Percentiles rank a stretch among this genome's conserved stretches.
phyloP scores from a whole-genome alignment of 2,329 filamentous ascomycete species.

The Amylocarpus encephaloides region DNA sequence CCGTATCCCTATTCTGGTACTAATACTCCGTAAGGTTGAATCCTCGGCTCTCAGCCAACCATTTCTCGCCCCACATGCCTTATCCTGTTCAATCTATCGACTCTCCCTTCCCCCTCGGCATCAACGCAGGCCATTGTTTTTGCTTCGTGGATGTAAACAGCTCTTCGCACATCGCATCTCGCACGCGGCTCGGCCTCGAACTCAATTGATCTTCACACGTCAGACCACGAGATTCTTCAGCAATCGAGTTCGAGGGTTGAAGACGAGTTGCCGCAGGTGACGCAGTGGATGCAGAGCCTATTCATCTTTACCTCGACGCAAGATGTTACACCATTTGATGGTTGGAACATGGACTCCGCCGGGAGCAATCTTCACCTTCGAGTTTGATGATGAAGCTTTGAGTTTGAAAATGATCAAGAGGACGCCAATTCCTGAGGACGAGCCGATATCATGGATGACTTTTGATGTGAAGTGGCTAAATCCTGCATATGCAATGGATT shows the following conservation, averaged over 20 bases:
- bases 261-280: background rate
- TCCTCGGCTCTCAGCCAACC: background rate
- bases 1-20: no score
- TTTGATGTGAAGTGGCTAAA: slow-evolving; percentile 60
- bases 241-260: background rate
- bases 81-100: background rate
- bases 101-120: background rate
- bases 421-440: slow-evolving; percentile 72
- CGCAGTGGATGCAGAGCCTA: background rate
- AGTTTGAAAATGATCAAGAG: slow-evolving; percentile 71
- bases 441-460: slow-evolving; percentile 91
- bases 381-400: slow-evolving; percentile 76
- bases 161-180: no score
- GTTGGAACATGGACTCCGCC: slow-evolving; percentile 87
- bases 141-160: background rate
- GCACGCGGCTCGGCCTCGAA: no score
- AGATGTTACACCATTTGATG: slow-evolving; percentile 85
- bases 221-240: background rate
- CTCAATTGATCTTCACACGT: background rate
- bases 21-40: no score
- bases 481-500: background rate
- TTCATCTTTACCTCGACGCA: slow-evolving; percentile 1
- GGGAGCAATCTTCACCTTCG: slow-evolving; percentile 82
- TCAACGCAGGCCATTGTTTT: background rate
- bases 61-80: background rate